Evolutionary conservation across 331 rosid species (phyloP).

Genomic region (Malus hybrid): DNA sequence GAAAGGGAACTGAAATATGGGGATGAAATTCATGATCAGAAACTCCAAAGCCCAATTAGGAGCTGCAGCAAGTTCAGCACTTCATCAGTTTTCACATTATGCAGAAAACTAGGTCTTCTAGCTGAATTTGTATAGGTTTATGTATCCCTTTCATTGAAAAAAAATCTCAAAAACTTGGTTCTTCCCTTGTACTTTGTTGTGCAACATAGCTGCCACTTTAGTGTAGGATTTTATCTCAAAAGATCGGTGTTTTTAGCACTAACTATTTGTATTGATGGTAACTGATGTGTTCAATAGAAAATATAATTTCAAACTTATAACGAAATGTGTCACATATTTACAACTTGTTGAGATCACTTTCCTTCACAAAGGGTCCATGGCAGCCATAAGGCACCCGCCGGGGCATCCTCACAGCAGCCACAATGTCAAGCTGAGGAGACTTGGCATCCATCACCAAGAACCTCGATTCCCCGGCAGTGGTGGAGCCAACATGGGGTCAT

Average conservation of each 20-base stretch:
- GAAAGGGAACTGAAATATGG: background rate
- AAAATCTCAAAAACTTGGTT: too few relatives aligned
- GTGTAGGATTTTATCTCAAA: too few relatives aligned
- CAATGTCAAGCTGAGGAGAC: conserved; percentile 61
- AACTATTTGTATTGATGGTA: too few relatives aligned
- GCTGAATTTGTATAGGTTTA: background rate
- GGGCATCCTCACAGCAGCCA: conserved; percentile 72
- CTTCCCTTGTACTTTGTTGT: too few relatives aligned
- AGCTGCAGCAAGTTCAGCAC: background rate
- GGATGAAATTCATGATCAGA: background rate
- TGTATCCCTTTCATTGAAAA: background rate
- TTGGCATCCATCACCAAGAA: conserved; percentile 80
- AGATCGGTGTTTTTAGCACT: too few relatives aligned
- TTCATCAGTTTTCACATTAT: background rate
- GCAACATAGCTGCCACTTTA: too few relatives aligned
- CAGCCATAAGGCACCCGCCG: conserved; percentile 82
- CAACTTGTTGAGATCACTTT: conserved; percentile 36
- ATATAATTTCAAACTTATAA: too few relatives aligned
- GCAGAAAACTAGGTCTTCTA: background rate
- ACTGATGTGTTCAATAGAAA: too few relatives aligned
- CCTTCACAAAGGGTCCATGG: conserved; percentile 70
- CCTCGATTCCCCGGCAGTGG: conserved; percentile 46
- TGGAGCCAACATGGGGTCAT: too few relatives aligned
- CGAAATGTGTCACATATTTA: background rate
- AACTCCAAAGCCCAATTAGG: background rate